Conservation (phyloP, 2,329 filamentous ascomycete species). For the Colletotrichum filicis region DNA sequence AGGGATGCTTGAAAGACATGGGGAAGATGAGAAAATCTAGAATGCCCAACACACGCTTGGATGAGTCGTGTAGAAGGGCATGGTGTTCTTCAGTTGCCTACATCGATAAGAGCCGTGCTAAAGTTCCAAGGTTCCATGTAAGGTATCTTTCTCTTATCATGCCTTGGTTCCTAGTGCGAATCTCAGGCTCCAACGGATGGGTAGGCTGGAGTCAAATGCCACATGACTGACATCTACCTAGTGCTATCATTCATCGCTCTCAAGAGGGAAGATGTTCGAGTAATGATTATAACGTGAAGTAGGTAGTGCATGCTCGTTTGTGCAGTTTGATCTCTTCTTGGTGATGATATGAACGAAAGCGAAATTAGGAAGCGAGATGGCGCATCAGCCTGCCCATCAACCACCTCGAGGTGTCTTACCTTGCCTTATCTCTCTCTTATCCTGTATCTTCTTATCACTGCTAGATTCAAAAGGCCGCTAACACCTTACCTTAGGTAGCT, state of each 20-base stretch:
- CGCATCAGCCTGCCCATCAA: background rate
- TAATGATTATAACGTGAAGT: background rate
- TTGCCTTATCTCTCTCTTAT: background rate
- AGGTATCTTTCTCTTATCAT: background rate
- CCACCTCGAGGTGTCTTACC: conserved; percentile 7
- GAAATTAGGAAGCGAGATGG: background rate
- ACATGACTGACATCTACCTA: background rate
- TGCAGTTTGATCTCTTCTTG: background rate
- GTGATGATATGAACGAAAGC: background rate
- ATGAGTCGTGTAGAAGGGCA: background rate
- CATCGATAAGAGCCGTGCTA: background rate
- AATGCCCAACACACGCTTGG: background rate
- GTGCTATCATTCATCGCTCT: background rate
- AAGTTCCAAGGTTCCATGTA: background rate
- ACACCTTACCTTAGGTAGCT: background rate
- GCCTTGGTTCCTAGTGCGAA: background rate
- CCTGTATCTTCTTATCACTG: background rate
- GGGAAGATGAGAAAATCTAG: background rate
- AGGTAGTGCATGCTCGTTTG: background rate
- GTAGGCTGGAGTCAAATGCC: background rate
- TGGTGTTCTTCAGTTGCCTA: background rate
- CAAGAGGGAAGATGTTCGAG: background rate
- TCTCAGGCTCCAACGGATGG: background rate
- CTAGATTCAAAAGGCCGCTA: background rate
- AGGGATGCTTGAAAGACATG: background rate